A percentile compares a stretch with the other conserved stretches of the same genome.
Conservation (phyloP, 768 basidiomycete genomes). For the Trametes cingulata region DNA sequence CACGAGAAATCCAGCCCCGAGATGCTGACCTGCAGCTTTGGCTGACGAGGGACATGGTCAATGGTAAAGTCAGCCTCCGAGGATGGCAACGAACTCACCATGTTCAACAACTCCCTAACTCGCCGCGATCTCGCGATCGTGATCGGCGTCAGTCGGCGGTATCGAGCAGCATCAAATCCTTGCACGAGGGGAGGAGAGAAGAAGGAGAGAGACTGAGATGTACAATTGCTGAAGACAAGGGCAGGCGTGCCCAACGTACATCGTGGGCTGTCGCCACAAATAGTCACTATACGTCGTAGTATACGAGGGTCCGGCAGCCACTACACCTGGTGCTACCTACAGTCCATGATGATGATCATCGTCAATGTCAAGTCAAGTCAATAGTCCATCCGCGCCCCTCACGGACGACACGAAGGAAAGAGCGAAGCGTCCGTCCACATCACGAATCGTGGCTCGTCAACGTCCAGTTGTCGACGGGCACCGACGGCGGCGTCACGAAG, state of each 20-base stretch:
- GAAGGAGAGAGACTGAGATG: no score
- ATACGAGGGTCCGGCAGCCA: background rate
- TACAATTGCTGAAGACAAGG: no score
- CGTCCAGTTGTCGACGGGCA: conserved; percentile 73
- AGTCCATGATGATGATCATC: background rate
- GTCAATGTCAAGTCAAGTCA: background rate
- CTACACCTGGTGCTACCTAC: background rate
- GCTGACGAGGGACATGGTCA: background rate
- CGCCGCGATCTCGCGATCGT: conserved; percentile 4
- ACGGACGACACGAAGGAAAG: background rate
- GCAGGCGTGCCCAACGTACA: no score
- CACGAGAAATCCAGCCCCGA: no score
- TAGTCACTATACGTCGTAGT: background rate
- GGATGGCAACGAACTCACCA: background rate
- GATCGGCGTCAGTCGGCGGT: background rate
- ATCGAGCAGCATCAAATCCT: no score
- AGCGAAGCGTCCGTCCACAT: background rate
- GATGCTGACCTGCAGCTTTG: no score
- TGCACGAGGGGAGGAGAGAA: no score
- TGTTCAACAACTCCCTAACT: background rate
- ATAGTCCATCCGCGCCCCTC: background rate
- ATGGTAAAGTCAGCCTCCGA: background rate
- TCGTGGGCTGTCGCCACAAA: no score
- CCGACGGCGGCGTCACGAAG: conserved; percentile 69
- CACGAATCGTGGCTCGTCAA: conserved; percentile 69